Base-by-base conservation (phyloP, 164 flowering plant genomes). In the Taxillus chinensis region DNA sequence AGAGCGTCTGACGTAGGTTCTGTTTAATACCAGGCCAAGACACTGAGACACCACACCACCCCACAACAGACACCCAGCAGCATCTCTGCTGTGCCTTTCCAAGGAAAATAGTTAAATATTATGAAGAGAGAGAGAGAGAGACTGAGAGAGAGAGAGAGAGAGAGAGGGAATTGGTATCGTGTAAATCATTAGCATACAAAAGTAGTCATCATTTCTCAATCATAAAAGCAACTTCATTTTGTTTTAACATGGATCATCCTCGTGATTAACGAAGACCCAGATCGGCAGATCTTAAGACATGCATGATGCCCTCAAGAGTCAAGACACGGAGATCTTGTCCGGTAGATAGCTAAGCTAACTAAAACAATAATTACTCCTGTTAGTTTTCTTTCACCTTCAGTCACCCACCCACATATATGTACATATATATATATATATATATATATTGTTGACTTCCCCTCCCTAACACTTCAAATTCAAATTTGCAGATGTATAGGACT, bases 401-500 rank as follows among this genome's bases (percentile, higher is more conserved):
- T 9, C 7, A 43, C 10, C 46, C 46, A 6, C 46, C 10, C 46
- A 5, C 10, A 43, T 43, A 9, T 5, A 6, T 43, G 0, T 43
- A 5, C 2, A 43, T 43, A 27, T 43, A 43, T 43, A 5, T 5
- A 6, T 43, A 5, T 43, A 5, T 43, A 43, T 43, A 27, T 43
- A 43, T 43, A 5, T 5, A 9, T 43, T 9, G 7, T 9, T 43
- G 7, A 43, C 46, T 2, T 2, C 46, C 10, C 8, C 10, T 2
- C 46, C 46, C 7, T 12, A 63, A 46, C 61, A 53, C 37, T 60
- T 69, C 57, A 53, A 40, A 62, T 38, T 68, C 71, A 70, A 42
- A 67, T 64, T 71, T 69, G 73, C 79, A 86, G 92, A 86, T 86
- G 92, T 86, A 84, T 80, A 70, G 92, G 74, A 86, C 89, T 75